phyloP scores from a whole-genome alignment of 176 grass and related monocot species.

The Oryza glumipatula region DNA sequence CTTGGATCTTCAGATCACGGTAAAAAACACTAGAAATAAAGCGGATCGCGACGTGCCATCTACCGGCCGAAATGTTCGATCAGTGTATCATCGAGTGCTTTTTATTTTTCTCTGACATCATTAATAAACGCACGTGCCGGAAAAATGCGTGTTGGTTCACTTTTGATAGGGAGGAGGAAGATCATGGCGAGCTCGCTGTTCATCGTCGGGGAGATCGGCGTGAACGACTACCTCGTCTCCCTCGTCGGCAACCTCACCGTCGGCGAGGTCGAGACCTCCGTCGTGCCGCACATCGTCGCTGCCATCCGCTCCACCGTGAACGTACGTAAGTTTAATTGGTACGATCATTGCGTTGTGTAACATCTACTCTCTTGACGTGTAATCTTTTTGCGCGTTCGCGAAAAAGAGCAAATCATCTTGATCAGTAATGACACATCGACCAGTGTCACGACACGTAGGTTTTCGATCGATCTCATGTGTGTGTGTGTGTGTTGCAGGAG shows the following conservation, averaged over 20 bases:
- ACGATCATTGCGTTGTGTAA: no score
- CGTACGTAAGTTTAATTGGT: constrained; percentile 33
- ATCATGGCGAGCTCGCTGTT: constrained; percentile 20
- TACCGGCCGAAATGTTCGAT: not conserved
- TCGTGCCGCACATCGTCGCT: constrained; percentile 49
- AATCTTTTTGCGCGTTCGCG: no score
- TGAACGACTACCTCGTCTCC: constrained; percentile 60
- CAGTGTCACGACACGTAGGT: not conserved
- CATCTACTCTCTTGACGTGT: no score
- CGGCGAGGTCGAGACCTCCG: constrained; percentile 14
- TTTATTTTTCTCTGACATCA: not conserved
- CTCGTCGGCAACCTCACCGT: constrained; percentile 34
- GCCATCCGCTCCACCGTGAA: constrained; percentile 39
- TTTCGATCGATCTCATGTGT: not conserved
- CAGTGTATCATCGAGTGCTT: not conserved
- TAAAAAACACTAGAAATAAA: not conserved
- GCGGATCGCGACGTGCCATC: not conserved
- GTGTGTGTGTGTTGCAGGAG: constrained; percentile 17
- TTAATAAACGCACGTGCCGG: not conserved
- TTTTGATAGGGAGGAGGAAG: not conserved
- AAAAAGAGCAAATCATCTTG: not conserved
- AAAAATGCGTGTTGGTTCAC: not conserved
- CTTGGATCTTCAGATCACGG: constrained; percentile 37
- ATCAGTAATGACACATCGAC: not conserved
- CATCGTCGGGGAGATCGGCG: constrained; percentile 61